These are phyloP conservation scores for Entomophthora muscae DNA, from an alignment of 371 early-diverging fungal genomes.

Conservation along the genomic window DNA sequence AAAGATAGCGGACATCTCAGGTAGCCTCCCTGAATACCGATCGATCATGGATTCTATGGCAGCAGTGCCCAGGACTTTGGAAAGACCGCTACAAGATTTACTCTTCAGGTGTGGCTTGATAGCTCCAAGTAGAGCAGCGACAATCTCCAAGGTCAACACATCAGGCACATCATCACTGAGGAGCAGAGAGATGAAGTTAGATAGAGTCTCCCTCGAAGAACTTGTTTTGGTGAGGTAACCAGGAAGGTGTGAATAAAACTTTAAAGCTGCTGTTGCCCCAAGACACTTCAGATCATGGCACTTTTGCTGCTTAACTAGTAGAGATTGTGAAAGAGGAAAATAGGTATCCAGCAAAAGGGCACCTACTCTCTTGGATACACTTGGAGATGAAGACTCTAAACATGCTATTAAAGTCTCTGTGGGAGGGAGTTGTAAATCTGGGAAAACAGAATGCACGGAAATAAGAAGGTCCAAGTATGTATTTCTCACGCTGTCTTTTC, in stretches of 20 bases:
- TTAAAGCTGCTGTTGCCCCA: background rate
- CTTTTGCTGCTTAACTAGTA: background rate
- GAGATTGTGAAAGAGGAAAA: background rate
- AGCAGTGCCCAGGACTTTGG: background rate
- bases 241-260: background rate
- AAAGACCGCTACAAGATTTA: background rate
- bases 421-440: background rate
- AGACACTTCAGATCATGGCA: background rate
- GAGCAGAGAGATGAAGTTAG: background rate
- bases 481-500: background rate
- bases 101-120: background rate
- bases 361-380: background rate
- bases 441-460: background rate
- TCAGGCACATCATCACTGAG: background rate
- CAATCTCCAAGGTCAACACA: background rate
- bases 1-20: background rate
- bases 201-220: background rate
- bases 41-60: background rate
- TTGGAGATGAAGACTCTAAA: background rate
- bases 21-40: background rate
- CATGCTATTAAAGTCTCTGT: background rate
- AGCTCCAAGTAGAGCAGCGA: background rate
- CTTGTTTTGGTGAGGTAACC: background rate
- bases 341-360: background rate
- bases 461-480: background rate